A percentile compares a stretch with the other conserved stretches of the same genome.
These are phyloP conservation scores for Diplodia mutila DNA, from an alignment of 2,329 filamentous ascomycete species.

Conservation along the genomic window DNA sequence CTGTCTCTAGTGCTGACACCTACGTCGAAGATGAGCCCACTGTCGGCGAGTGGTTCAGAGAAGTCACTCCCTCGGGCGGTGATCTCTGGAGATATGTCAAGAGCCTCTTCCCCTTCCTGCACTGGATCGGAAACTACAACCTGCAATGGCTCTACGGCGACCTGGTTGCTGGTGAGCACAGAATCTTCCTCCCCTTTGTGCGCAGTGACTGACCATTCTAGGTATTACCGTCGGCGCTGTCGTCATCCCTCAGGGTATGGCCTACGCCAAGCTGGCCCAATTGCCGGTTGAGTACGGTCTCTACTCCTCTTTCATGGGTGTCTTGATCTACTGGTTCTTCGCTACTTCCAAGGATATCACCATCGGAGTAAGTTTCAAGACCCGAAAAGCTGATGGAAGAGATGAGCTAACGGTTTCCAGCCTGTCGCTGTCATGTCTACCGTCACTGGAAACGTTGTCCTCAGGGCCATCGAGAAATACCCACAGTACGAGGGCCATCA, in stretches of 20 bases:
- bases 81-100: conserved; percentile 65
- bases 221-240: conserved; percentile 74
- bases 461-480: conserved; percentile 60
- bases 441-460: conserved; percentile 80
- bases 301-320: conserved; percentile 95
- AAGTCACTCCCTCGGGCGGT: conserved; percentile 62
- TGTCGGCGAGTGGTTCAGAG: conserved; percentile 69
- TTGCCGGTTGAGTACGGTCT: conserved; percentile 83
- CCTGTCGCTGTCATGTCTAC: conserved; percentile 96
- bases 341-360: conserved; percentile 98
- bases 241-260: conserved; percentile 96
- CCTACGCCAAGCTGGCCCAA: conserved; percentile 82
- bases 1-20: conserved; percentile 70
- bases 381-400: not conserved
- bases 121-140: conserved; percentile 93
- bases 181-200: conserved; percentile 46
- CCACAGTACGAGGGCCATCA: conserved; percentile 64
- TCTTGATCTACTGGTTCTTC: conserved; percentile 95
- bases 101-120: conserved; percentile 81
- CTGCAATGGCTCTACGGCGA: conserved; percentile 86
- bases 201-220: conserved; percentile 33
- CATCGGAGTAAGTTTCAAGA: conserved; percentile 71
- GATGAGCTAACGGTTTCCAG: conserved; percentile 44
- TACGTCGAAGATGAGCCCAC: conserved; percentile 85
- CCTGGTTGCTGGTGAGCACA: conserved; percentile 79